These are phyloP conservation scores for Fusarium illudens DNA, from an alignment of 2,329 filamentous ascomycete genomes.

Conservation along the genomic window DNA sequence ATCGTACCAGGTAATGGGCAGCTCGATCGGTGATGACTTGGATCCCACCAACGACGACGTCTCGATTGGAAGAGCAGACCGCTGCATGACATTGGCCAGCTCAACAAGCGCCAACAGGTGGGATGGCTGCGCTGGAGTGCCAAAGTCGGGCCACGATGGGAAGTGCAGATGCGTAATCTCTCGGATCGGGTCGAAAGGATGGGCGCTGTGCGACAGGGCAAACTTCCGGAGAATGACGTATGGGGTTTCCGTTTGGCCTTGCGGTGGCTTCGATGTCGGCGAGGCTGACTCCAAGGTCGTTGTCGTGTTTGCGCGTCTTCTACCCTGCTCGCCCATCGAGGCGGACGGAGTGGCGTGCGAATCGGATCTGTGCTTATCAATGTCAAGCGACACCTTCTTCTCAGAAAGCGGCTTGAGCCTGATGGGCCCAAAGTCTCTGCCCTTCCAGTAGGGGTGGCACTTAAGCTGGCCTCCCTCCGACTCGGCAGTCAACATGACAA, in stretches of 20 bases:
- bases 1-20: constrained; percentile 57
- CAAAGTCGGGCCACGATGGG: constrained; percentile 96
- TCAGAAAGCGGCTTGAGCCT: constrained; percentile 81
- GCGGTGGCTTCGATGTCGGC: constrained; percentile 39
- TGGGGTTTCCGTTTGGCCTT: constrained; percentile 65
- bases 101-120: constrained; percentile 92
- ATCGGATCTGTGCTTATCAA: constrained; percentile 60
- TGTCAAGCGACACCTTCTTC: constrained; percentile 80
- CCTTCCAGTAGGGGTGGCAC: constrained; percentile 93
- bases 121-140: constrained; percentile 85
- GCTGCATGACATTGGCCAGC: constrained; percentile 80
- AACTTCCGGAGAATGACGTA: constrained; percentile 89
- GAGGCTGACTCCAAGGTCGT: constrained; percentile 52
- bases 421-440: constrained; percentile 79
- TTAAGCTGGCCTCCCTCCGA: constrained; percentile 93
- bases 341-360: constrained; percentile 42
- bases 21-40: constrained; percentile 42
- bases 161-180: constrained; percentile 97
- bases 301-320: constrained; percentile 64
- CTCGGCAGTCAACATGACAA: constrained; percentile 97
- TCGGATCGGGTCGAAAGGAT: constrained; percentile 85
- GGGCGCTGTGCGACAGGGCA: constrained; percentile 76
- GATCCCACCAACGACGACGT: constrained; percentile 49
- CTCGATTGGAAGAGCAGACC: constrained; percentile 59
- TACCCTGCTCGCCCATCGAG: constrained; percentile 50